These are phyloP conservation scores for Acrocalymma vagum DNA, from an alignment of 2,329 filamentous ascomycete genomes.

Conservation along the genomic window DNA sequence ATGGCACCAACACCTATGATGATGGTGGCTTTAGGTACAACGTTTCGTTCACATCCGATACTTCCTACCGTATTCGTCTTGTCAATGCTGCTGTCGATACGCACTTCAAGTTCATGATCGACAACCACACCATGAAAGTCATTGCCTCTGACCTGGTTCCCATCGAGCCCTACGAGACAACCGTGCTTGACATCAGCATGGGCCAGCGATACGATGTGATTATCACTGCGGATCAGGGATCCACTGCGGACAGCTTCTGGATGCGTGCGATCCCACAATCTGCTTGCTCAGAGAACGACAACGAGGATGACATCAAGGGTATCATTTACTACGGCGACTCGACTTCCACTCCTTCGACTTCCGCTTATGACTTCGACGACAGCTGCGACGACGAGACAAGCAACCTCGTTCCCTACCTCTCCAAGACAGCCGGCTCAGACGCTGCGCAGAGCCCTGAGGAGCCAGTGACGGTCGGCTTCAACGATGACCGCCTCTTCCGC, in stretches of 20 bases:
- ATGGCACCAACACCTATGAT: conserved; percentile 52
- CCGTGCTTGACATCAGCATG: conserved; percentile 50
- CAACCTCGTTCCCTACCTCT: conserved; percentile 34
- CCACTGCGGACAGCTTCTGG: conserved; percentile 42
- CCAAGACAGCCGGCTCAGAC: conserved; percentile 43
- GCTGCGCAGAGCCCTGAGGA: conserved; percentile 34
- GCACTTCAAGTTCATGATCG: conserved; percentile 54
- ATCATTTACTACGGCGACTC: conserved; percentile 49
- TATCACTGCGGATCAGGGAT: conserved; percentile 42
- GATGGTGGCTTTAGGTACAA: conserved; percentile 45
- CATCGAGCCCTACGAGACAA: conserved; percentile 50
- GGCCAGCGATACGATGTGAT: conserved; percentile 52
- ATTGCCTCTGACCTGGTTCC: conserved; percentile 55
- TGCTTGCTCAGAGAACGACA: conserved; percentile 46
- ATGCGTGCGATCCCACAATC: conserved; percentile 50
- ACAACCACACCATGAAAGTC: conserved; percentile 53
- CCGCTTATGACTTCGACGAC: conserved; percentile 42
- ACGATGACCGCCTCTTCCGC: conserved; percentile 46
- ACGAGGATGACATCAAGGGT: conserved; percentile 42
- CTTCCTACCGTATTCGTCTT: conserved; percentile 52
- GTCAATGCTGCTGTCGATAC: conserved; percentile 54
- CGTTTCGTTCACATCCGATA: conserved; percentile 46
- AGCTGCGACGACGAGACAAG: conserved; percentile 48
- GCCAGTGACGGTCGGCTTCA: conserved; percentile 39
- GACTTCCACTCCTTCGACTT: conserved; percentile 37